These are phyloP conservation scores for Amanita molliuscula DNA, from an alignment of 768 basidiomycete genomes.

Conservation along the genomic window DNA sequence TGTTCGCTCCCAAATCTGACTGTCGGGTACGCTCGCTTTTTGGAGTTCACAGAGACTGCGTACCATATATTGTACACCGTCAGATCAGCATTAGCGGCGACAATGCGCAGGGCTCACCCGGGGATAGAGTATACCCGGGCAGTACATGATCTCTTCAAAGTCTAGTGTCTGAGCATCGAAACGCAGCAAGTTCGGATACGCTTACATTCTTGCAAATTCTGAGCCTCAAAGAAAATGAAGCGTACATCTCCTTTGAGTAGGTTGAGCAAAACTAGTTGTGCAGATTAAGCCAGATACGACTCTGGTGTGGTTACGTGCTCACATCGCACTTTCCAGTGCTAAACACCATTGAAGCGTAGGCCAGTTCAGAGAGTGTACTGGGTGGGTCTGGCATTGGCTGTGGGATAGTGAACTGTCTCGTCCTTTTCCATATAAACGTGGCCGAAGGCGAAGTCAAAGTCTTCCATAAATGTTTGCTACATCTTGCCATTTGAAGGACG, in stretches of 20 bases:
- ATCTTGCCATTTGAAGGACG: constrained; percentile 48
- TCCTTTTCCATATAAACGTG: constrained; percentile 49
- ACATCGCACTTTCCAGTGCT: constrained; percentile 5
- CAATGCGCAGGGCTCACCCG: background rate
- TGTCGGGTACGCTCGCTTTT: background rate
- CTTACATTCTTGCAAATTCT: background rate
- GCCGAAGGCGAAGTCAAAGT: constrained; percentile 36
- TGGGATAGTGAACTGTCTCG: constrained; percentile 22
- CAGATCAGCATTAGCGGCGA: background rate
- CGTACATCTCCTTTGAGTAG: background rate
- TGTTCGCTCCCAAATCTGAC: background rate
- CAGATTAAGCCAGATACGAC: background rate
- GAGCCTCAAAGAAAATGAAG: constrained; percentile 2
- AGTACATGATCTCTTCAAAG: background rate
- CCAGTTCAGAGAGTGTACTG: background rate
- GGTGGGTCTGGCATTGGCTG: constrained; percentile 15
- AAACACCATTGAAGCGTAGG: constrained; percentile 4
- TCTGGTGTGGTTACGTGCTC: background rate
- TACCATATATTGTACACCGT: background rate
- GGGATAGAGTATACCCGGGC: background rate
- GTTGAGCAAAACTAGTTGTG: background rate
- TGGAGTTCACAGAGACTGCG: background rate
- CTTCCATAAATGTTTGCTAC: constrained; percentile 41
- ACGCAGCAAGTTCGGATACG: background rate
- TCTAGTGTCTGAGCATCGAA: background rate